phyloP scores from a whole-genome alignment of 2,329 filamentous ascomycete species.

The Mariannaea sp. region DNA sequence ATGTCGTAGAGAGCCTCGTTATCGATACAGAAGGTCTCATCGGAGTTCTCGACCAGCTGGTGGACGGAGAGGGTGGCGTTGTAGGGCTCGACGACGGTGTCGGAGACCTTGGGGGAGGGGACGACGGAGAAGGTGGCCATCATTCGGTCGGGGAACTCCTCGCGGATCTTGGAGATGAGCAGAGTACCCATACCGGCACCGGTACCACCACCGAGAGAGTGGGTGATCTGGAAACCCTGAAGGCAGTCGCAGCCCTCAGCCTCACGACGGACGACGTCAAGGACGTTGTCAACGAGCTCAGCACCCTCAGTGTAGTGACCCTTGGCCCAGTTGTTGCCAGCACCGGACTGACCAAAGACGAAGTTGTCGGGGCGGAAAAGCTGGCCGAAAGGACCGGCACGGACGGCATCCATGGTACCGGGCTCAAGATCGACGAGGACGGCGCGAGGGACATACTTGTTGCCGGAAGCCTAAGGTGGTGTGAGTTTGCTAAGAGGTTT shows the following conservation, averaged over 20 bases:
- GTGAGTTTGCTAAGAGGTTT: constrained; percentile 23
- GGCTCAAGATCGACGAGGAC: constrained; percentile 99
- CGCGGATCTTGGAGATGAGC: constrained; percentile 99
- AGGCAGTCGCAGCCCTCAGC: constrained; percentile 99
- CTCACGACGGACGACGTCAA: constrained; percentile 98
- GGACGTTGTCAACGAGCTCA: constrained; percentile 96
- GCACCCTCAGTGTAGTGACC: constrained; percentile 99
- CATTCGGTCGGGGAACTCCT: constrained; percentile 99
- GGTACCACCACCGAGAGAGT: constrained; percentile 99
- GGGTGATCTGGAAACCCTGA: constrained; percentile 99
- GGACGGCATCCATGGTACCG: constrained; percentile 99
- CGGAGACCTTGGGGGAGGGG: constrained; percentile 98
- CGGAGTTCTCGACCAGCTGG: constrained; percentile 99
- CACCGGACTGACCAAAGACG: constrained; percentile 98
- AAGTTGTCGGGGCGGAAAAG: constrained; percentile 99
- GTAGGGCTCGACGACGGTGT: constrained; percentile 99
- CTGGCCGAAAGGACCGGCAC: constrained; percentile 95
- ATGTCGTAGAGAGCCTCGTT: constrained; percentile 99
- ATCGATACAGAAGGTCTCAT: constrained; percentile 99
- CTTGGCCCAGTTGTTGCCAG: constrained; percentile 99
- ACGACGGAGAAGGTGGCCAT: constrained; percentile 99
- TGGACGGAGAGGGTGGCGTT: constrained; percentile 99
- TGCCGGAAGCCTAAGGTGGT: constrained; percentile 77
- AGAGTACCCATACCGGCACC: constrained; percentile 99
- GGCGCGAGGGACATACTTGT: constrained; percentile 99